A percentile compares a stretch with the other conserved stretches of the same genome.
Conservation (phyloP, 1,139 yeast species). For the Meyerozyma smithsonii region DNA sequence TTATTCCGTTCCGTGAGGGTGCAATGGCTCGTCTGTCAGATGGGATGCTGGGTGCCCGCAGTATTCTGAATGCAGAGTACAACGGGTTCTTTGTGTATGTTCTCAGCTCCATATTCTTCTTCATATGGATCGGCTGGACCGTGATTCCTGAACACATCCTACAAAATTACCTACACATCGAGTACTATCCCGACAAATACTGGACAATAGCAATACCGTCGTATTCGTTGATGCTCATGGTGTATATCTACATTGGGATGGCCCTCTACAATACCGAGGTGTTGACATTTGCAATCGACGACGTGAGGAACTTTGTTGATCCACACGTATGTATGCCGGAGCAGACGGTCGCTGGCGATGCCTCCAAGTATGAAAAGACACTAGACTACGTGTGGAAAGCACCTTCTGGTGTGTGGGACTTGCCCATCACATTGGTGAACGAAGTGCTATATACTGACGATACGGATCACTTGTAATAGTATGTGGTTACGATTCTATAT, state of each 20-base stretch:
- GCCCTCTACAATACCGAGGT: constrained; percentile 72
- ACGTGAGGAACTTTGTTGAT: constrained; percentile 64
- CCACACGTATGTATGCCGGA: constrained; percentile 37
- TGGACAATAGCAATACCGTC: constrained; percentile 81
- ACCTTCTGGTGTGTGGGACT: constrained; percentile 81
- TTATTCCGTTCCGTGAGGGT: constrained; percentile 27
- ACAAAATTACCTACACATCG: constrained; percentile 45
- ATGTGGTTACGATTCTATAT: constrained; percentile 1
- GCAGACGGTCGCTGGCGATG: neutral
- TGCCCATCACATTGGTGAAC: constrained; percentile 70
- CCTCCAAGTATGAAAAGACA: constrained; percentile 13
- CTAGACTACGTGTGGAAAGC: constrained; percentile 43
- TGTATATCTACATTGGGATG: constrained; percentile 65
- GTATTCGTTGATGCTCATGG: constrained; percentile 63
- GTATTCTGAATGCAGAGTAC: constrained; percentile 71
- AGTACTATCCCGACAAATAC: constrained; percentile 80
- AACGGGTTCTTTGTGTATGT: constrained; percentile 78
- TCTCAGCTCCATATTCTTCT: constrained; percentile 46
- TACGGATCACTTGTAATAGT: constrained; percentile 6
- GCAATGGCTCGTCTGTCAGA: constrained; percentile 71
- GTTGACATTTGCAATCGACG: constrained; percentile 55
- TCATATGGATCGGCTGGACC: constrained; percentile 66
- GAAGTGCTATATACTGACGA: constrained; percentile 49
- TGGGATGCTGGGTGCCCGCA: constrained; percentile 63
- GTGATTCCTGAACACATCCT: constrained; percentile 55